Conservation (phyloP, 805 yeast genomes). For the Nakazawaea siamensis region DNA sequence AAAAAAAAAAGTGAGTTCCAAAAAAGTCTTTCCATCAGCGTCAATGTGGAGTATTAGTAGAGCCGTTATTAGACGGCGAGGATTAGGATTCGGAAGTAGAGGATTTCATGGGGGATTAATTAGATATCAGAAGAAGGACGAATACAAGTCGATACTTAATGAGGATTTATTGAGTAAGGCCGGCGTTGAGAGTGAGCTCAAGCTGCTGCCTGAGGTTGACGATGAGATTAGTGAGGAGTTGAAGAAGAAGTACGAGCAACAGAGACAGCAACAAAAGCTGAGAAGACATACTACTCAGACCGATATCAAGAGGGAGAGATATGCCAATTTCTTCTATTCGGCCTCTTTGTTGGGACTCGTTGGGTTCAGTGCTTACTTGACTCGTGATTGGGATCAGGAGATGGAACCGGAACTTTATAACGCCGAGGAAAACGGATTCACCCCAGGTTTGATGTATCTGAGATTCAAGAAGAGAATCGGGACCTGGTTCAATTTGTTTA, state of each 20-base stretch:
- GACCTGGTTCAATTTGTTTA: slow-evolving; percentile 72
- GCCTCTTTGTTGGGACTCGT: slow-evolving; percentile 42
- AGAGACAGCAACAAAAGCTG: slow-evolving; percentile 26
- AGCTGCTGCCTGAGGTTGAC: background rate
- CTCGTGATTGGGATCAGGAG: slow-evolving; percentile 79
- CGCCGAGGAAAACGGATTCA: slow-evolving; percentile 58
- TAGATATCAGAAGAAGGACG: slow-evolving; percentile 18
- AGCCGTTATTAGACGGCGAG: no score
- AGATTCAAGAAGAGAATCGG: slow-evolving; percentile 67
- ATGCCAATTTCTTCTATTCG: slow-evolving; percentile 68
- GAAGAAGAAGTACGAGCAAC: slow-evolving; percentile 9
- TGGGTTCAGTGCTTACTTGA: slow-evolving; percentile 55
- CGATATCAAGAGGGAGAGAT: slow-evolving; percentile 75
- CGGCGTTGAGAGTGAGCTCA: slow-evolving; percentile 58
- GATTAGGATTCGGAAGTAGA: no score
- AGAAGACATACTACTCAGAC: slow-evolving; percentile 56
- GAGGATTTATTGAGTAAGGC: slow-evolving; percentile 81
- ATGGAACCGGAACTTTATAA: slow-evolving; percentile 44
- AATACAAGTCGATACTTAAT: slow-evolving; percentile 50
- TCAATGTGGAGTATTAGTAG: no score
- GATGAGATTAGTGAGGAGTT: slow-evolving; percentile 12
- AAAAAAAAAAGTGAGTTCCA: no score
- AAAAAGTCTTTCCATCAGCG: no score
- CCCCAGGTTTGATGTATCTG: slow-evolving; percentile 54
- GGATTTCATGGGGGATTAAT: no score